Percentiles rank a stretch among this genome's conserved stretches.
phyloP scores from a whole-genome alignment of 345 rosid genomes.

The Noccaea caerulescens region DNA sequence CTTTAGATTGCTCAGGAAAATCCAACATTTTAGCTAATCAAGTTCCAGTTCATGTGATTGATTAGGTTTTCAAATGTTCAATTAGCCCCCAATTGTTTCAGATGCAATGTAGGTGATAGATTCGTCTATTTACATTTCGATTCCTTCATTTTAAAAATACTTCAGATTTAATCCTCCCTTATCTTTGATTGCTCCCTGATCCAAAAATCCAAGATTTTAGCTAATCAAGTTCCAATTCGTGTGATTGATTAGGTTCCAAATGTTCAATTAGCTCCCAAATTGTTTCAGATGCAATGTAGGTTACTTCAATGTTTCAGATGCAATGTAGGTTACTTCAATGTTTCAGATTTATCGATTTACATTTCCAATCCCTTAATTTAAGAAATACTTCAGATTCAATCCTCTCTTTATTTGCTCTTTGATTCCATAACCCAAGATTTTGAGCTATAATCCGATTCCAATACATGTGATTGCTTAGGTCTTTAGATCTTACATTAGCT shows the following conservation, averaged over 20 bases:
- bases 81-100: not conserved
- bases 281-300: not conserved
- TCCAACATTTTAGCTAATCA: not conserved
- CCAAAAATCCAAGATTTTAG: not conserved
- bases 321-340: not conserved
- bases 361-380: not conserved
- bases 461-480: not conserved
- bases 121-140: too few relatives aligned
- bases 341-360: not conserved
- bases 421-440: slow-evolving; percentile 1
- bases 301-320: not conserved
- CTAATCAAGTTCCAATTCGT: not conserved
- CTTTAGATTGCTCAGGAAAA: too few relatives aligned
- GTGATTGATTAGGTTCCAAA: not conserved
- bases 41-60: not conserved
- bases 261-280: not conserved
- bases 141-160: too few relatives aligned
- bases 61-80: not conserved
- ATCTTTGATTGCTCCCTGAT: not conserved
- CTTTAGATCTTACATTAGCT: slow-evolving; percentile 9
- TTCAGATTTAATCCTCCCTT: not conserved
- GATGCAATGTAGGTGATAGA: not conserved
- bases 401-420: not conserved
- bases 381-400: not conserved
- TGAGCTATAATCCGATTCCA: not conserved